Evolutionary conservation across 345 rosid species (phyloP), one percentile per base, ranked within the genome.

Genomic region (Toxicodendron radicans): DNA sequence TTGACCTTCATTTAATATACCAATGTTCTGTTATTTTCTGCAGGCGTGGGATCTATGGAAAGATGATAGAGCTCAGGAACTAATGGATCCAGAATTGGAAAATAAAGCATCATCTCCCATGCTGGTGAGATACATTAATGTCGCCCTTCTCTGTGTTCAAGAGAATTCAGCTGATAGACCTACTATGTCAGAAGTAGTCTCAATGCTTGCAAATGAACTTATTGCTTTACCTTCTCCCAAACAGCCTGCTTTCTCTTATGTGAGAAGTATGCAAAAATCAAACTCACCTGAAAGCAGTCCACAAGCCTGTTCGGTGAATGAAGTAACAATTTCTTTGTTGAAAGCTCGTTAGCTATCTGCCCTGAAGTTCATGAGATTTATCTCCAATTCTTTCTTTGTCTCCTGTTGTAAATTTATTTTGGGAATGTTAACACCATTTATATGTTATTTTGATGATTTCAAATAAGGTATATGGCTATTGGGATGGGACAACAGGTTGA

Each of bases 1-100:
- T 53, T 16, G 57, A 53, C 7, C 57, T 16, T n/a, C 0, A 49
- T 16, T 38, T 18, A 30, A 49, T 10, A 3, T 14, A 23, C 14
- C 14, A 59, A 38, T 33, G 27, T 7, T 64, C 18, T 64, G 33
- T 41, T 61, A 11, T 46, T 20, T 13, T 23, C 20, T 32, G 49
- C 71, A 84, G 83, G 81, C 81, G 20, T 84, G 87, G 80, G 20
- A 68, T 30, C 56, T 83, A 20, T 83, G 80, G 82, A 66, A 16
- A 11, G 71, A 66, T 52, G 75, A 59, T 45, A 78, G 49, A 52
- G 61, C 62, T 63, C 9, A 21, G 64, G 66, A 80, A 8, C 68
- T 78, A 48, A 41, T 69, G 63, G 80, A 83, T 38, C 58, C n/a
- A 10, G 33, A 49, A 10, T 12, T 73, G 20, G 16, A 16, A 21